Base-by-base conservation (phyloP, 202 grass and related monocot species). In the Musa balbisiana region DNA sequence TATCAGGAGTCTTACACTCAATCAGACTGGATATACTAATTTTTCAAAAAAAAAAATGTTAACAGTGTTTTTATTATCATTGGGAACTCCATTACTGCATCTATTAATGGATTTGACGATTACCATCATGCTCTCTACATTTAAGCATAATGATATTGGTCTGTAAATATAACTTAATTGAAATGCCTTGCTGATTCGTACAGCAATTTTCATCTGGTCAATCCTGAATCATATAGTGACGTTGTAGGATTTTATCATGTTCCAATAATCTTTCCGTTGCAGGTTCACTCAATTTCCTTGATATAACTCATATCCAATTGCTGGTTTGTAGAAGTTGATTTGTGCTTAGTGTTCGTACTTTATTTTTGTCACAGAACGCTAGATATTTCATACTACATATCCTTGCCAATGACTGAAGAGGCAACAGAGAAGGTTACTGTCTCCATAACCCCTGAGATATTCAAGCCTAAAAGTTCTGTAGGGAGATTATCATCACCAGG, bases 341-440 rank as follows among this genome's bases (percentile, higher is more conserved):
- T 56, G 22, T 55, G 20, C 19, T 78, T 70, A 17, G 68, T 71
- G 72, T 78, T 23, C 10, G 14, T 71, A 51, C 14, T 10, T 13
- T 64, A 10, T 76, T 24, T 58, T 21, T 67, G 52, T 66, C 81
- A 60, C 83, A 88, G 84, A 72, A 6, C 0, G 51, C 17, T 70
- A 17, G 49, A 50, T 51, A 73, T 66, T 73, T 54, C 26, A 72
- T 27, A 25, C 10, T 11, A 52, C 2, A 17, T 77, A 21, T 78
- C 49, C 56, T 73, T 74, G 6, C 62, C 76, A 75, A 92, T 92
- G 92, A 78, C 74, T 50, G 80, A 79, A 24, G 72, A 85, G 81
- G 60, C 84, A 53, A 68, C 73, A 51, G 88, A 81, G 72, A 72
- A 83, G 76, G 29, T 51, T 27, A 66, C 10, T n/a, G 65, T 24